Base-by-base conservation (phyloP, 2,329 filamentous ascomycete genomes). In the Phaeoacremonium minimum region DNA sequence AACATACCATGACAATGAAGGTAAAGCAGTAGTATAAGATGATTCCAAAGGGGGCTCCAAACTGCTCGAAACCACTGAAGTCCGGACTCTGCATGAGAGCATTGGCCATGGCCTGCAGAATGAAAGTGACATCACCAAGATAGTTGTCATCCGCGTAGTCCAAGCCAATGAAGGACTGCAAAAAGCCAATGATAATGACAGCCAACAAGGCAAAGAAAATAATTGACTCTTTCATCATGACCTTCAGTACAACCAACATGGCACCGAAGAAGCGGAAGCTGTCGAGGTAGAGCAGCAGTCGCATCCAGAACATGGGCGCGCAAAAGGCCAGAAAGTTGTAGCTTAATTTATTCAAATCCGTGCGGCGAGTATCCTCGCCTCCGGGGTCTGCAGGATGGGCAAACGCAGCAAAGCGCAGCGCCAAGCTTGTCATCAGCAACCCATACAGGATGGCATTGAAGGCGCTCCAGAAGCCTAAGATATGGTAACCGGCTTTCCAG, bases 1-100 rank as follows among this genome's bases (percentile, higher is more conserved):
- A 14, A 55, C 67, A 48, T 50, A 93, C 90, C 85, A 95, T 96
- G 52, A 98, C 86, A 28, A 97, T 83, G 54, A 98, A 98, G 14
- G 91, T 95, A 61, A 96, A 98, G 56, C 94, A 78, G 67, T 98
- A 98, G 68, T 98, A 98, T 8, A 98, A 81, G 19, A 96, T 86
- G 34, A 95, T 77, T 7, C 93, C 93, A 58, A 96, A 98, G 0
- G 93, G 93, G 11, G 86, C 89, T 15, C 85, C 87, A 56, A 97
- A 98, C 16, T 83, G 75, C 46, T 96, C 89, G 53, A 97, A 97
- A 1, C 84, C 86, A 5, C 63, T 71, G 51, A 98, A 97, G 46
- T 97, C 90, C 0, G 93, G 93, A 33, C 81, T 87, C 57, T 90
- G 85, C 81, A 98, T 88, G 36, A 98, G 75, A 5, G 86, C 87